Conservation (phyloP, 2,329 filamentous ascomycete species). For the Talaromyces albobiverticillius region DNA sequence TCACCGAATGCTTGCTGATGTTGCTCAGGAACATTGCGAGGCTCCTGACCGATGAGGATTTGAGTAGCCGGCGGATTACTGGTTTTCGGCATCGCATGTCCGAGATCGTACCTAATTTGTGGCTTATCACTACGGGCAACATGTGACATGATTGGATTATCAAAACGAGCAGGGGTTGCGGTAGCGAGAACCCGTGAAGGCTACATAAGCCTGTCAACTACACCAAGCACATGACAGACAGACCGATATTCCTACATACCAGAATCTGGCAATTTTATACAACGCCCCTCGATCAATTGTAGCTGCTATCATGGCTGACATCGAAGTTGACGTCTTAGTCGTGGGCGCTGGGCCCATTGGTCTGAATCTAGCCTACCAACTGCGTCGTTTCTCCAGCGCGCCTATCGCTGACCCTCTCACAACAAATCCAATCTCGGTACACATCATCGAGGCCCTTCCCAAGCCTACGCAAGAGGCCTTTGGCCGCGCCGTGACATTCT, state of each 20-base stretch:
- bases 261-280: not conserved
- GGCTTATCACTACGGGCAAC: not conserved
- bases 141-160: not conserved
- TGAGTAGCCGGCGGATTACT: not conserved
- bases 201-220: slow-evolving; percentile 24
- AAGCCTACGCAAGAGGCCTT: not conserved
- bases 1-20: not conserved
- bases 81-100: not conserved
- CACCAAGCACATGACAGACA: not conserved
- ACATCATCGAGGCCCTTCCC: not conserved
- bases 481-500: not conserved
- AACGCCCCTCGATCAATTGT: not conserved
- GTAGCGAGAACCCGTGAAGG: not conserved
- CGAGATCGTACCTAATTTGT: not conserved
- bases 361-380: not conserved
- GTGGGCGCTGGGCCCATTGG: not conserved
- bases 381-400: not conserved
- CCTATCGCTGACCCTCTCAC: not conserved
- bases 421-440: not conserved
- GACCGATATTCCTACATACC: not conserved
- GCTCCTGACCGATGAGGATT: not conserved
- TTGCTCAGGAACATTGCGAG: not conserved
- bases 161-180: too few species aligned
- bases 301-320: not conserved
- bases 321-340: not conserved